Evolutionary conservation across 2,329 filamentous ascomycete genomes (phyloP), one percentile per base, ranked within the genome.

Genomic region (Paecilomyces sp.): DNA sequence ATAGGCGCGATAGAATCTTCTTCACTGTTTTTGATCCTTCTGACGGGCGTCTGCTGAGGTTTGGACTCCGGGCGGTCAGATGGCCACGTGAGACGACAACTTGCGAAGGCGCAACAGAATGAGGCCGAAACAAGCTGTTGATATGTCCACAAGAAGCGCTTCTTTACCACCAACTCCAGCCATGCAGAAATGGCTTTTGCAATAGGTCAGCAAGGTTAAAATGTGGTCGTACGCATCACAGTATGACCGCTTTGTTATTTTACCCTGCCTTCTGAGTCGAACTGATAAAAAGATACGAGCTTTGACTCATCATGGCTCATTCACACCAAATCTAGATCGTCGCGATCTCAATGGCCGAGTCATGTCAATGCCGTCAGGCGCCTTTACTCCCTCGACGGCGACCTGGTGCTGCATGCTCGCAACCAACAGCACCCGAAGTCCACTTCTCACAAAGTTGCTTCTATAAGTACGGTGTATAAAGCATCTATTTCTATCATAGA

Each of bases 11-110:
- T 33, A 28, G 25, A 28, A 12, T 30, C 52, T 54, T 34, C 28
- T 55, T n/a, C 5, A 53, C 8, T 25, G 12, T 12, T 53, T 53
- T 30, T 24, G 28, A 53, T 53, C 24, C 51, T 53, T 53, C 51
- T 53, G 51, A 53, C 51, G 51, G 22, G 24, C 30, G 28, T 33
- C 30, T 55, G 30, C 18, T 57, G 34, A 47, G 18, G 33, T 8
- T 47, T 12, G 22, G 22, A 28, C 36, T 57, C 15, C n/a, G 36
- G 55, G 55, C 55, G 55, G 55, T 57, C 55, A 57, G 55, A 25
- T 13, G 24, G 34, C 55, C 55, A 57, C 55, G 55, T 57, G 55
- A 47, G 55, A 25, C 9, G 51, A 53, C 51, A 53, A 53, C 7
- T 3, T n/a, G n/a, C 7, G 36, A 47, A 5, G 41, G n/a, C 41